Percentiles rank a stretch among this genome's conserved stretches.
Evolutionary conservation across 2,329 filamentous ascomycete species (phyloP).

Genomic region (Daldinia sp.): DNA sequence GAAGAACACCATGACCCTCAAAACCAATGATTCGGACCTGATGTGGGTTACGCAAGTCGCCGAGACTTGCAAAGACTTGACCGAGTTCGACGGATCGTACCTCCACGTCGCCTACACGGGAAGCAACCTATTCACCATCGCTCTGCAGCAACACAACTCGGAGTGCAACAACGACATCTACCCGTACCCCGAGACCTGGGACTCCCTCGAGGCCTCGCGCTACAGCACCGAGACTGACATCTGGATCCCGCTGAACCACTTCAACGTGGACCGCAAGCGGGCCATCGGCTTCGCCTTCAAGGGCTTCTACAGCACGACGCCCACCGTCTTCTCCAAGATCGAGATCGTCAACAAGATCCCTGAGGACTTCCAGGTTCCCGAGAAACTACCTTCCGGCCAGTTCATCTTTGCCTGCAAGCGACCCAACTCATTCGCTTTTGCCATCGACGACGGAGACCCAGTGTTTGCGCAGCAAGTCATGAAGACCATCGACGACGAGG

Average conservation of each 20-base stretch:
- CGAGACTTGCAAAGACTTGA: slow-evolving; percentile 63
- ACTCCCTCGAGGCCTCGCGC: slow-evolving; percentile 69
- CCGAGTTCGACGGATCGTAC: slow-evolving; percentile 63
- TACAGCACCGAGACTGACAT: slow-evolving; percentile 65
- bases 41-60: slow-evolving; percentile 68
- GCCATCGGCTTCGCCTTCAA: slow-evolving; percentile 68
- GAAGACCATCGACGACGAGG: slow-evolving; percentile 66
- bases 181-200: slow-evolving; percentile 73
- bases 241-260: slow-evolving; percentile 73
- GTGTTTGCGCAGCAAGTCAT: slow-evolving; percentile 66
- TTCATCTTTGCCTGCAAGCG: slow-evolving; percentile 71
- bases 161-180: slow-evolving; percentile 62
- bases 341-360: slow-evolving; percentile 68
- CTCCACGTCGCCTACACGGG: slow-evolving; percentile 72
- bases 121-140: slow-evolving; percentile 68
- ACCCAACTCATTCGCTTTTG: slow-evolving; percentile 75
- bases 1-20: slow-evolving; percentile 62
- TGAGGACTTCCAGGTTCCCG: slow-evolving; percentile 58
- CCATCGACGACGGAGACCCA: slow-evolving; percentile 74
- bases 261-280: slow-evolving; percentile 65
- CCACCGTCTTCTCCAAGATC: slow-evolving; percentile 62
- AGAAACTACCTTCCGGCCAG: slow-evolving; percentile 67
- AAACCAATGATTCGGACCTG: slow-evolving; percentile 67
- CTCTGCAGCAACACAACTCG: slow-evolving; percentile 72
- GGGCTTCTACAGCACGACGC: slow-evolving; percentile 66